Evolutionary conservation across 495 filamentous ascomycete species (phyloP).

Genomic region (Podospora fimiseda): DNA sequence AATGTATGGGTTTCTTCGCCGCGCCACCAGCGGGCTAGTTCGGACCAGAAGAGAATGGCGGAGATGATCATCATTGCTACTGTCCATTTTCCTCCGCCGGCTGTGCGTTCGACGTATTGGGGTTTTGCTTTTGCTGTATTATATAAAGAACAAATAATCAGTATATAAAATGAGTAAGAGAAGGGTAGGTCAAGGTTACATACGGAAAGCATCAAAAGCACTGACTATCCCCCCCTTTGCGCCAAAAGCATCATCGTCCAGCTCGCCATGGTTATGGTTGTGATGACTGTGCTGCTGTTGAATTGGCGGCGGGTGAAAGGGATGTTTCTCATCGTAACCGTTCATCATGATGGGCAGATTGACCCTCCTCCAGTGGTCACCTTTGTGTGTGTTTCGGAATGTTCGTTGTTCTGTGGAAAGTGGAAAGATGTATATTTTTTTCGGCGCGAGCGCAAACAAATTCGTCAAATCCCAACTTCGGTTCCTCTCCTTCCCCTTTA

Average conservation of each 20-base stretch:
- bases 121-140: slow-evolving; percentile 83
- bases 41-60: slow-evolving; percentile 63
- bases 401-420: not conserved
- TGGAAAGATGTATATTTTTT: not conserved
- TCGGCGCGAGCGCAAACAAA: not conserved
- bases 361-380: not conserved
- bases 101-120: slow-evolving; percentile 76
- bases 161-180: not conserved
- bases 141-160: slow-evolving; percentile 25
- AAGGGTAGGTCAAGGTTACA: slow-evolving; percentile 28
- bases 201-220: slow-evolving; percentile 97
- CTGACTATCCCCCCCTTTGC: slow-evolving; percentile 63
- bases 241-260: slow-evolving; percentile 70
- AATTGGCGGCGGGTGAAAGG: slow-evolving; percentile 45
- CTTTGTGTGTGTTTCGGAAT: not conserved
- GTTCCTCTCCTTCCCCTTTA: no score
- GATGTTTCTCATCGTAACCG: slow-evolving; percentile 50
- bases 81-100: slow-evolving; percentile 90
- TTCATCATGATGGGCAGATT: slow-evolving; percentile 43
- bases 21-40: slow-evolving; percentile 73
- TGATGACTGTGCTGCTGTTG: not conserved
- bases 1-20: slow-evolving; percentile 84
- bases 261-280: not conserved
- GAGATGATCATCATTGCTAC: slow-evolving; percentile 69
- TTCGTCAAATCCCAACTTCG: no score